A percentile compares a stretch with the other conserved stretches of the same genome.
phyloP scores from a whole-genome alignment of 495 filamentous ascomycete genomes.

The Articulospora tetracladia region DNA sequence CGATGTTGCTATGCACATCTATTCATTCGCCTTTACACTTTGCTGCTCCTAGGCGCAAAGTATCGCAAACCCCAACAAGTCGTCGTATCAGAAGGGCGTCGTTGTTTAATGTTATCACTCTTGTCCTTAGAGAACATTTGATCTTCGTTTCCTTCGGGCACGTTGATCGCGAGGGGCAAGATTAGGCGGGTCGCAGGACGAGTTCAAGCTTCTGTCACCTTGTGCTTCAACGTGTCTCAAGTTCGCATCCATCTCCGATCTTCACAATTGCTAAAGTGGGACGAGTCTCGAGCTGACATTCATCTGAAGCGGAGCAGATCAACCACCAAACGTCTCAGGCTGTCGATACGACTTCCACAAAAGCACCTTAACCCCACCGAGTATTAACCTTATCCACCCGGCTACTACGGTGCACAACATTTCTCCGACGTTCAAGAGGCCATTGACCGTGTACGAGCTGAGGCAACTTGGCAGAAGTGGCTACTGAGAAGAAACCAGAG shows the following conservation, averaged over 20 bases:
- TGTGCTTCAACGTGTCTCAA: conserved; percentile 24
- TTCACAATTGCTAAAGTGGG: conserved; percentile 13
- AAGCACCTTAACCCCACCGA: conserved; percentile 6
- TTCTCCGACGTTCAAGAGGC: conserved; percentile 11
- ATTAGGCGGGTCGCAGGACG: neutral
- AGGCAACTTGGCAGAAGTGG: neutral
- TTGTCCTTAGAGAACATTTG: too few relatives aligned
- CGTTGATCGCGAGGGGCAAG: neutral
- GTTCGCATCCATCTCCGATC: conserved; percentile 15
- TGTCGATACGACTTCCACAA: conserved; percentile 10
- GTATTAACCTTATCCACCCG: neutral
- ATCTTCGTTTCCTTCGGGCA: neutral
- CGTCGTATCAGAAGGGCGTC: too few relatives aligned
- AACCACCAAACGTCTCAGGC: conserved; percentile 20
- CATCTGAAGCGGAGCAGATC: conserved; percentile 21
- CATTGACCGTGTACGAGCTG: neutral
- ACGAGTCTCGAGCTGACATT: conserved; percentile 23
- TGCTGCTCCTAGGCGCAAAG: too few relatives aligned
- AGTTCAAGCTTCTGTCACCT: conserved; percentile 26
- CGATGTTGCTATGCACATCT: too few relatives aligned
- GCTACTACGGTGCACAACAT: conserved; percentile 10
- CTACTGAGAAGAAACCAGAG: neutral
- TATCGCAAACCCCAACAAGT: too few relatives aligned
- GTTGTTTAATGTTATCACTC: too few relatives aligned
- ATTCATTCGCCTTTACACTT: neutral